Evolutionary conservation across 352 stramenopile species (phyloP).

Genomic region (Pythium monospermum): DNA sequence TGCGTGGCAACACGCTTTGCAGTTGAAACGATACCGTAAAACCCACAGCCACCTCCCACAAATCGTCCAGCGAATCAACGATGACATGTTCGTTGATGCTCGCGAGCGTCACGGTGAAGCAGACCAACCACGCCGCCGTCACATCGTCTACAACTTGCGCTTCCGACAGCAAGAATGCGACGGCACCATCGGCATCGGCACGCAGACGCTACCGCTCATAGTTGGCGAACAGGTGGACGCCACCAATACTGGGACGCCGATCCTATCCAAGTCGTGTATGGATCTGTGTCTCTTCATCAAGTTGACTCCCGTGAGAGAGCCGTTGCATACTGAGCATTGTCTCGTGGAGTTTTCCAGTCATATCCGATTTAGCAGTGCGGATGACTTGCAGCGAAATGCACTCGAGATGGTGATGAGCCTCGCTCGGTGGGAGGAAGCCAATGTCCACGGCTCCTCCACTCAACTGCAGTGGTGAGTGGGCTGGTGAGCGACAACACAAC

Average conservation of each 20-base stretch:
- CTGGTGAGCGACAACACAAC: no score
- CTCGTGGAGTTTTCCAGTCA: conserved; percentile 32
- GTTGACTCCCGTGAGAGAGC: conserved; percentile 26
- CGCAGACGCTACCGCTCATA: conserved; percentile 26
- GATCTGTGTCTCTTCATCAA: conserved; percentile 40
- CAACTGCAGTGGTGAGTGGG: conserved; percentile 2
- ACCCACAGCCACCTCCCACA: conserved; percentile 22
- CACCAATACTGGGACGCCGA: no score
- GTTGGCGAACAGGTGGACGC: conserved; percentile 4
- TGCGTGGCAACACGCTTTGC: conserved; percentile 42
- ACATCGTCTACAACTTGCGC: conserved; percentile 37
- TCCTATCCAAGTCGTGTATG: conserved; percentile 17
- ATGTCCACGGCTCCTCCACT: conserved; percentile 25
- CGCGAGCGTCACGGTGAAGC: conserved; percentile 12
- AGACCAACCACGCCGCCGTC: conserved; percentile 21
- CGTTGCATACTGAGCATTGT: conserved; percentile 25
- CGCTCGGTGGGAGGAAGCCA: conserved; percentile 49
- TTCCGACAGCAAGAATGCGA: conserved; percentile 41
- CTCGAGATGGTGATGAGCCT: conserved; percentile 57
- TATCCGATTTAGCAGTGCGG: conserved; percentile 26
- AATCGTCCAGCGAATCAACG: conserved; percentile 40
- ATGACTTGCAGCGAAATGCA: conserved; percentile 29
- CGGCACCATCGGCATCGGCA: conserved; percentile 36
- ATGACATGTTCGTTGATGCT: conserved; percentile 47
- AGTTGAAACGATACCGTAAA: conserved; percentile 47